Evolutionary conservation across 1,139 yeast species (phyloP).

Genomic region (Debaryomyces singareniensis): DNA sequence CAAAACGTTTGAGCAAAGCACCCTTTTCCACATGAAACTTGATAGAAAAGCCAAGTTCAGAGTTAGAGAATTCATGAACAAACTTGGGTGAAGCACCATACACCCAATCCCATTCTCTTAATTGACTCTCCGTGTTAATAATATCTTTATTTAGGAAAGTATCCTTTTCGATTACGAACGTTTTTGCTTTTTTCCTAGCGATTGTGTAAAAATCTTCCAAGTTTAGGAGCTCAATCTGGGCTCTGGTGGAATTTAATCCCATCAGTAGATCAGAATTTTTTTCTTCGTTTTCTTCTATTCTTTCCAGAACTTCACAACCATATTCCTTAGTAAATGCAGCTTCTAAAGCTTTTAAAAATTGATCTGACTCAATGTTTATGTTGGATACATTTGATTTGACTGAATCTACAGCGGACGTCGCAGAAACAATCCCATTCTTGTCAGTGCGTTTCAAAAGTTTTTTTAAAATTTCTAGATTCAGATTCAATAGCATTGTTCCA

Average conservation of each 20-base stretch:
- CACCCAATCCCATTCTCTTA: conserved; percentile 63
- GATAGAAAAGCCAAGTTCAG: conserved; percentile 24
- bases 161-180: conserved; percentile 18
- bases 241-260: conserved; percentile 9
- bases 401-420: conserved; percentile 62
- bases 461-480: conserved; percentile 53
- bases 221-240: conserved; percentile 30
- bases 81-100: conserved; percentile 70
- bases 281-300: conserved; percentile 8
- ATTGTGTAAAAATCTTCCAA: conserved; percentile 25
- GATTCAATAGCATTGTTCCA: conserved; percentile 85
- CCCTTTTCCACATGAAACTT: conserved; percentile 40
- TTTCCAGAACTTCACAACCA: conserved; percentile 14
- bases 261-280: background rate
- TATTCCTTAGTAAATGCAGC: conserved; percentile 37
- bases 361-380: conserved; percentile 37
- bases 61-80: conserved; percentile 34
- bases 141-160: conserved; percentile 44
- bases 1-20: conserved; percentile 19
- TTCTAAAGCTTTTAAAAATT: conserved; percentile 43
- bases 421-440: conserved; percentile 42
- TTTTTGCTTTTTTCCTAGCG: conserved; percentile 7
- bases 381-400: conserved; percentile 76
- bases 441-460: conserved; percentile 45
- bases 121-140: conserved; percentile 30